These are phyloP conservation scores for Dillenia suffruticosa DNA, from an alignment of 164 flowering plant genomes.

Conservation along the genomic window DNA sequence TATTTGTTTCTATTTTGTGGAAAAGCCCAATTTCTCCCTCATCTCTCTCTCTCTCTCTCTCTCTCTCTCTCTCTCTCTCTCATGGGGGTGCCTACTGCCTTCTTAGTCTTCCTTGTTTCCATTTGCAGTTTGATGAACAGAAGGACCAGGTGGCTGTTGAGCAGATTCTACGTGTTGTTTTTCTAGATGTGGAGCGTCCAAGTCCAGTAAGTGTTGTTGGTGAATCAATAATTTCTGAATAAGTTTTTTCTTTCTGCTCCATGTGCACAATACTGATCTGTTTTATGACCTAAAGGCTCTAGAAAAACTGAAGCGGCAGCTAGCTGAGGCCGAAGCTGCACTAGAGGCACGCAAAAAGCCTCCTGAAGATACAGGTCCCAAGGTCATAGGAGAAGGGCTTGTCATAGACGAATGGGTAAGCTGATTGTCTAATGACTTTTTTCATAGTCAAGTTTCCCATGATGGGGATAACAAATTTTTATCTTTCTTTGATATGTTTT, in stretches of 20 bases:
- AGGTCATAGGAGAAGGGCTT: constrained; percentile 83
- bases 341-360: constrained; percentile 82
- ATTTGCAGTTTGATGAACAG: constrained; percentile 84
- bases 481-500: not conserved
- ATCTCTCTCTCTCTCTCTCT: too few relatives aligned
- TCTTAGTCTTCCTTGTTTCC: too few relatives aligned
- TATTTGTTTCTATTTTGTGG: too few relatives aligned
- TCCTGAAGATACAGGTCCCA: constrained; percentile 69
- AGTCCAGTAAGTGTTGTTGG: constrained; percentile 17
- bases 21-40: too few relatives aligned
- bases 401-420: constrained; percentile 92
- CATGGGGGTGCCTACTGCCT: too few relatives aligned
- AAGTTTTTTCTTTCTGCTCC: not conserved
- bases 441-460: not conserved
- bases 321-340: constrained; percentile 95
- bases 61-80: too few relatives aligned
- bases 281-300: constrained; percentile 37
- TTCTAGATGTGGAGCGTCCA: constrained; percentile 67
- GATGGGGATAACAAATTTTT: not conserved
- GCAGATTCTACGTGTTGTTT: constrained; percentile 71
- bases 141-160: constrained; percentile 85
- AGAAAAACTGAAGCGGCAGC: constrained; percentile 77
- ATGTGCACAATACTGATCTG: too few relatives aligned
- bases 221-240: constrained; percentile 12
- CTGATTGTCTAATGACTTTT: not conserved